A percentile compares a stretch with the other conserved stretches of the same genome.
These are phyloP conservation scores for Omphalea diandra DNA, from an alignment of 441 rosid species.

Conservation along the genomic window DNA sequence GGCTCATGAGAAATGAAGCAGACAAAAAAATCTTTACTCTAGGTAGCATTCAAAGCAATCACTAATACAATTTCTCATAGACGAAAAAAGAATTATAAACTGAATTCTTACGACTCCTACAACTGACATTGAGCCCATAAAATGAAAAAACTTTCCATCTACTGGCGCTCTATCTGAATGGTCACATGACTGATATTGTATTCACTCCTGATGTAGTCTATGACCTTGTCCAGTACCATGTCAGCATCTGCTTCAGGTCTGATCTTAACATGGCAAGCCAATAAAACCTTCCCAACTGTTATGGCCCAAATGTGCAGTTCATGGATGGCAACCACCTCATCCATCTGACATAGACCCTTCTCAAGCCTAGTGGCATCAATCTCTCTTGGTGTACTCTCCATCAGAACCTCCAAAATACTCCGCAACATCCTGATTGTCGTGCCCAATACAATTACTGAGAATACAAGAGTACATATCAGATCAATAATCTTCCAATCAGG, in stretches of 20 bases:
- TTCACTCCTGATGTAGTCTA: slow-evolving; percentile 50
- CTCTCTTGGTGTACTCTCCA: slow-evolving; percentile 76
- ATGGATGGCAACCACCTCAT: slow-evolving; percentile 62
- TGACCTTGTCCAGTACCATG: slow-evolving; percentile 51
- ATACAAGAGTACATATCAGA: slow-evolving; percentile 63
- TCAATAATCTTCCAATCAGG: slow-evolving; percentile 73
- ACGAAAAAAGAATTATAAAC: slow-evolving; percentile 2
- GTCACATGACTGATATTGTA: slow-evolving; percentile 63
- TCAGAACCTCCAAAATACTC: slow-evolving; percentile 60
- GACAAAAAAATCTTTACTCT: background rate
- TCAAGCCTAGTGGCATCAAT: slow-evolving; percentile 64
- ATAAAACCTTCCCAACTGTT: slow-evolving; percentile 57
- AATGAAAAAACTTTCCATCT: slow-evolving; percentile 3
- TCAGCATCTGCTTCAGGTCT: slow-evolving; percentile 55
- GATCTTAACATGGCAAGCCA: slow-evolving; percentile 63
- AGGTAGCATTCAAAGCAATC: background rate
- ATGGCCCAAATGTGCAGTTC: slow-evolving; percentile 80
- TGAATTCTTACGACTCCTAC: background rate
- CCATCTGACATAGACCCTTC: slow-evolving; percentile 66
- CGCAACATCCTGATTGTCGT: slow-evolving; percentile 65
- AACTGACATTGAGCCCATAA: background rate
- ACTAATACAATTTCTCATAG: background rate
- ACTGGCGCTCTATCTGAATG: slow-evolving; percentile 60
- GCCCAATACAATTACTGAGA: slow-evolving; percentile 50
- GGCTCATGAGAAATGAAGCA: background rate